These are phyloP conservation scores for Novymonas esmeraldas DNA, from an alignment of 208 protist species.

Conservation along the genomic window DNA sequence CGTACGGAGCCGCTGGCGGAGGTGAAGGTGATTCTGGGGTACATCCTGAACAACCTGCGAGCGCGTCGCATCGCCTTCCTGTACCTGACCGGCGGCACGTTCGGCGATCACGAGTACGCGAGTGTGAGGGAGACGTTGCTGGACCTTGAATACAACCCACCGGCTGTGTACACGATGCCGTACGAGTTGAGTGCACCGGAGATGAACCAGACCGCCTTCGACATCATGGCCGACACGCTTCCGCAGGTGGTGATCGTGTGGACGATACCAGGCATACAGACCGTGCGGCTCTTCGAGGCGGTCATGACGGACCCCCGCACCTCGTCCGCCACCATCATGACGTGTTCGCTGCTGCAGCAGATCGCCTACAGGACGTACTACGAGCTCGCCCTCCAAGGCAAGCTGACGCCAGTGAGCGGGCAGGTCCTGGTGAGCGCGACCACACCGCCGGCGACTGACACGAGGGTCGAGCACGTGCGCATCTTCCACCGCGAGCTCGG, in stretches of 20 bases:
- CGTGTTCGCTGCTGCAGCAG: conserved; percentile 15
- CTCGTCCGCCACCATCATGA: conserved; percentile 25
- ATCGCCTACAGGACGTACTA: conserved; percentile 23
- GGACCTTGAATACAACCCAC: neutral
- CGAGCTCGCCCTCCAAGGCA: conserved; percentile 4
- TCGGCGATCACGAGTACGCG: conserved; percentile 40
- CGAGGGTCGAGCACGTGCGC: conserved; percentile 25
- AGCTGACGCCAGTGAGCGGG: conserved; percentile 15
- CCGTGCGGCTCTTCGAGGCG: conserved; percentile 26
- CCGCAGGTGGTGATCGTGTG: conserved; percentile 52
- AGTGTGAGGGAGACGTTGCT: conserved; percentile 7
- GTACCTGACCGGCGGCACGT: conserved; percentile 38
- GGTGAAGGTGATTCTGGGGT: conserved; percentile 37
- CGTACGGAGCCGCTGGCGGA: conserved; percentile 34
- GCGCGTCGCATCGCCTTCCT: conserved; percentile 46
- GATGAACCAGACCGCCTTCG: conserved; percentile 30
- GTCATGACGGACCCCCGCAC: conserved; percentile 34
- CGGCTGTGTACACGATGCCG: conserved; percentile 25
- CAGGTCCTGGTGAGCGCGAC: conserved; percentile 44
- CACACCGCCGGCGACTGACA: conserved; percentile 34
- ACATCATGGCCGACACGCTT: conserved; percentile 35
- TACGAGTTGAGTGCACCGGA: conserved; percentile 2
- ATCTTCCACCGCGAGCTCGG: conserved; percentile 43
- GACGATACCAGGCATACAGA: conserved; percentile 20
- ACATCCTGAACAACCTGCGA: conserved; percentile 29